phyloP scores from a whole-genome alignment of 805 yeast species.

The Myxozyma neotropica region DNA sequence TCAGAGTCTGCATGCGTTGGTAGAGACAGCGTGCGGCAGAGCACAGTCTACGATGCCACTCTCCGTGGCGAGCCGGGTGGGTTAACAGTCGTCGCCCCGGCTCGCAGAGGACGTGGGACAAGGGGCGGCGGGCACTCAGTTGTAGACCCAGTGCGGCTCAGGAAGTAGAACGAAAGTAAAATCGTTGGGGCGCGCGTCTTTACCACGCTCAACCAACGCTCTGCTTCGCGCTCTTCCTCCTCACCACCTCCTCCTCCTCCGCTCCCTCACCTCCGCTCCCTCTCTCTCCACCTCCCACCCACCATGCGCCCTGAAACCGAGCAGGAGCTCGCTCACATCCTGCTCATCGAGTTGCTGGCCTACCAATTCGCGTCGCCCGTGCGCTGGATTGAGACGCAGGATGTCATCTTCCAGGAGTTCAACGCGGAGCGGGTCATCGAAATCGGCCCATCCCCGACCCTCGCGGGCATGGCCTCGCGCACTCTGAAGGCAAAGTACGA shows the following conservation, averaged over 20 bases:
- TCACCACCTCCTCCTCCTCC: conserved; percentile 5
- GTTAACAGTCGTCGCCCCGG: no score
- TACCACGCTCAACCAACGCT: background rate
- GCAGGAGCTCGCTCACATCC: conserved; percentile 94
- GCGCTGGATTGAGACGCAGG: conserved; percentile 99
- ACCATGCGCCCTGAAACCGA: conserved; percentile 89
- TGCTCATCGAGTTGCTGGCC: conserved; percentile 93
- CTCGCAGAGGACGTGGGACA: no score
- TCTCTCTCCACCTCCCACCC: background rate
- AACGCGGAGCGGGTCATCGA: conserved; percentile 97
- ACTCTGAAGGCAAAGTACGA: conserved; percentile 94
- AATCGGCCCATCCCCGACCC: conserved; percentile 98
- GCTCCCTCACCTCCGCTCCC: conserved; percentile 1
- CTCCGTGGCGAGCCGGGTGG: no score
- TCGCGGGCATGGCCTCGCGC: conserved; percentile 98
- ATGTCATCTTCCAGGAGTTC: conserved; percentile 89
- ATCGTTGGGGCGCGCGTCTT: conserved; percentile 10
- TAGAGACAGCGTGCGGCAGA: no score
- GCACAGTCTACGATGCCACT: no score
- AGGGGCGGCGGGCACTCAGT: background rate
- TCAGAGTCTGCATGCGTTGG: no score
- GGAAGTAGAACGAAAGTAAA: background rate
- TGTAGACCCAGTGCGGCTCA: background rate
- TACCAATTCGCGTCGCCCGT: conserved; percentile 99
- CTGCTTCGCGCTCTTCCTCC: background rate